phyloP scores from a whole-genome alignment of 148 eudicot genomes.

The Vaccinium myrtillus region DNA sequence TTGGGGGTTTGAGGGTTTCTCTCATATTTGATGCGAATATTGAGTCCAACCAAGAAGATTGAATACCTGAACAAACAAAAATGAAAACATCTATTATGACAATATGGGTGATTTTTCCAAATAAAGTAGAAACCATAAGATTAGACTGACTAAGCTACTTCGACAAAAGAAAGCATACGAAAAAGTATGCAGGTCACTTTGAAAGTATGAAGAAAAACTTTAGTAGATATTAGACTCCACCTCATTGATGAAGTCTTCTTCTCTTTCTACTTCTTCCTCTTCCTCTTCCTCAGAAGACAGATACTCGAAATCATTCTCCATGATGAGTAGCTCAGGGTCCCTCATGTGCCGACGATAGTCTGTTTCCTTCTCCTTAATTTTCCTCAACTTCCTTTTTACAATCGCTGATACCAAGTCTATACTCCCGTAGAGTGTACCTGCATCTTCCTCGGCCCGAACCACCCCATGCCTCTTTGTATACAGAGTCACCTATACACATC shows the following conservation, averaged over 20 bases:
- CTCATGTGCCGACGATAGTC: conserved; percentile 88
- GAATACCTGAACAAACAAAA: background rate
- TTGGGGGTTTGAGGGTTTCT: background rate
- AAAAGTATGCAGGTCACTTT: background rate
- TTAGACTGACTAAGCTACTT: background rate
- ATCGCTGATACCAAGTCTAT: conserved; percentile 83
- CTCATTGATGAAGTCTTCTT: conserved; percentile 46
- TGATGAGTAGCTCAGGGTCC: conserved; percentile 38
- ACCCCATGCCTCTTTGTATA: conserved; percentile 88
- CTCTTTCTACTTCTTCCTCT: conserved; percentile 10
- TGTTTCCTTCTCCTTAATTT: conserved; percentile 87
- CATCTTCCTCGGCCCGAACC: conserved; percentile 87
- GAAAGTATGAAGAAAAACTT: background rate
- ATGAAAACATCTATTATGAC: background rate
- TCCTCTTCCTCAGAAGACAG: conserved; percentile 25
- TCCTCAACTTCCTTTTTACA: conserved; percentile 77
- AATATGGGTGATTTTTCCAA: background rate
- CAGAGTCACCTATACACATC: conserved; percentile 57
- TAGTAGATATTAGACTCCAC: conserved; percentile 26
- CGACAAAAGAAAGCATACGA: background rate
- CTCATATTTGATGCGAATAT: background rate
- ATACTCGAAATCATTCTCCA: conserved; percentile 27
- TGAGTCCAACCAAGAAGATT: background rate
- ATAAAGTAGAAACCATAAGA: background rate
- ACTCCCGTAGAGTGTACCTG: conserved; percentile 62